Evolutionary conservation across 257 asterid species (phyloP), one percentile per base, ranked within the genome.

Genomic region (Plantago elongata): DNA sequence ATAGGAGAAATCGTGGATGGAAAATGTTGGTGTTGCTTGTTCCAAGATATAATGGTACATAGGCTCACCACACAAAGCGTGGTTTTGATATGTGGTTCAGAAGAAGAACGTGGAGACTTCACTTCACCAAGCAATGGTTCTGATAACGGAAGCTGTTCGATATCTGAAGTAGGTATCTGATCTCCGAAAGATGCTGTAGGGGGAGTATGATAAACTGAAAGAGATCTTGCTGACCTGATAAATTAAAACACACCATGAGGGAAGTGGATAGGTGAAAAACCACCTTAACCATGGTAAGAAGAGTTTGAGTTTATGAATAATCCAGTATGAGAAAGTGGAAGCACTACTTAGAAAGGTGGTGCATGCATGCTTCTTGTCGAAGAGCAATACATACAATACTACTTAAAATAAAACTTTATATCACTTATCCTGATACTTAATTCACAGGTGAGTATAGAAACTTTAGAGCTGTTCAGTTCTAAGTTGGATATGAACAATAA

Each of bases 191-290:
- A 73, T 68, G 76, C 83, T 16, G 51, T 43, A 9, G 79, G 57
- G 50, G 94, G 93, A 55, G 78, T 78, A 58, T 67, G 78, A 51
- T 83, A 75, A 45, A 77, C 78, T 45, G 90, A 71, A 60, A 87
- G 85, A 60, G 86, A 87, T 80, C 95, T 78, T 55, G 95, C 95
- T 49, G 95, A 87, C 88, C 93, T 87, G 83, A 54, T 34, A 64
- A 64, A 60, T 11, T 68, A 66, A 51, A 61, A 46, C 44, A 55
- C 27, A 40, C 42, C 56, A 60, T 61, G 14, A 57, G 7, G 40
- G 40, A 49, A 51, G 40, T 17, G 42, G 50, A 52, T 9, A 9
- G 51, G 38, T 37, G 27, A 27, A 37, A 47, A 50, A 50, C 13
- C 18, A 14, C 9, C 64, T 29, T 44, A 56, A 29, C 16, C 14